phyloP scores from a whole-genome alignment of 1,284 basidiomycete genomes.

The Microstroma glucosiphilum region DNA sequence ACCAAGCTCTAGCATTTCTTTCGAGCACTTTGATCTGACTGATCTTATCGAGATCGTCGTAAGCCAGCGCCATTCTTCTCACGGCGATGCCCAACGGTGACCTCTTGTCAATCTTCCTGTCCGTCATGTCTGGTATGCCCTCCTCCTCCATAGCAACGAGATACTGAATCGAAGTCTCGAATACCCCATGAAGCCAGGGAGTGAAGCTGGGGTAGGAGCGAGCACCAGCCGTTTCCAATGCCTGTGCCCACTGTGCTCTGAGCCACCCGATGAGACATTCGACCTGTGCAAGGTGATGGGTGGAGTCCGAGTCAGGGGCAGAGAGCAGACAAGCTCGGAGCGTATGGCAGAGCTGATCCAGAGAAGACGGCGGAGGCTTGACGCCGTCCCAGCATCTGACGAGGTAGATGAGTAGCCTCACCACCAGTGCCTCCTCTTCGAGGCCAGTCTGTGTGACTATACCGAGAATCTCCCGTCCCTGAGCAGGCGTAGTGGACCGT shows the following conservation, averaged over 20 bases:
- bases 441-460: too few species aligned
- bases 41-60: background rate
- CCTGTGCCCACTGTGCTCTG: background rate
- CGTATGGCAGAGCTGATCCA: background rate
- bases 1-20: background rate
- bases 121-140: background rate
- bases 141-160: background rate
- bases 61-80: background rate
- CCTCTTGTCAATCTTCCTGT: background rate
- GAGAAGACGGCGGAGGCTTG: background rate
- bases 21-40: background rate
- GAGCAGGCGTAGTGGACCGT: too few species aligned
- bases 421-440: too few species aligned
- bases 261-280: background rate
- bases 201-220: background rate
- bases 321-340: background rate
- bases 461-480: too few species aligned
- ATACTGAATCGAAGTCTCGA: background rate
- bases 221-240: background rate
- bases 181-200: background rate
- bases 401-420: conserved; percentile 2
- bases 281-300: background rate
- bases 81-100: conserved; percentile 5
- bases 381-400: background rate
- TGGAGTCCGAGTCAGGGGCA: too few species aligned